A percentile compares a stretch with the other conserved stretches of the same genome.
Evolutionary conservation across 1,284 basidiomycete species (phyloP).

Genomic region (Cutaneotrichosporon cavernicola): DNA sequence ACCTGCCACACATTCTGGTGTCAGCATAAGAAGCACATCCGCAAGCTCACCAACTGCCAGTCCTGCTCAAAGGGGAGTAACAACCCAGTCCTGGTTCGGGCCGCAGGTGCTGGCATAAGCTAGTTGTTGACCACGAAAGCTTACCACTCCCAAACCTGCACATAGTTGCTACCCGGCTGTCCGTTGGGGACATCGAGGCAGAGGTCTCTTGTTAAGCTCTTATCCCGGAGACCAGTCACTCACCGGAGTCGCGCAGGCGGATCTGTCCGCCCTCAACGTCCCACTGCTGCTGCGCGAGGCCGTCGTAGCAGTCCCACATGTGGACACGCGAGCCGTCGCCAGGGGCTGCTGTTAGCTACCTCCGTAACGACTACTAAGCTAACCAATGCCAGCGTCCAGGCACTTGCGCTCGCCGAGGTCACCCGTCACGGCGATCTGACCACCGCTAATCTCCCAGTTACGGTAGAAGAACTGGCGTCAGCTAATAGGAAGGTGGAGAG

Average conservation of each 20-base stretch:
- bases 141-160: slow-evolving; percentile 10
- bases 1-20: no score
- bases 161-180: neutral
- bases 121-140: neutral
- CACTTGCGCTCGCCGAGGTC: slow-evolving; percentile 5
- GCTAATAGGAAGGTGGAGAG: neutral
- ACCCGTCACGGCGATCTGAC: neutral
- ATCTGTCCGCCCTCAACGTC: neutral
- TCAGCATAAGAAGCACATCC: no score
- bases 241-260: neutral
- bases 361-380: neutral
- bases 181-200: slow-evolving; percentile 7
- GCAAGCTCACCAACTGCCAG: neutral
- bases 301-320: slow-evolving; percentile 9
- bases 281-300: slow-evolving; percentile 9
- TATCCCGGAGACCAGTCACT: neutral
- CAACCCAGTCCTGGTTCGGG: slow-evolving; percentile 3
- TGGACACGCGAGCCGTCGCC: neutral
- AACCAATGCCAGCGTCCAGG: slow-evolving; percentile 2
- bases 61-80: neutral
- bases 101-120: neutral
- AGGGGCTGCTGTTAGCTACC: neutral
- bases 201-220: neutral
- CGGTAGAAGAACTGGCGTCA: slow-evolving; percentile 8
- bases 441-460: neutral